These are phyloP conservation scores for Metschnikowia rubicola DNA, from an alignment of 805 yeast genomes.

Conservation along the genomic window DNA sequence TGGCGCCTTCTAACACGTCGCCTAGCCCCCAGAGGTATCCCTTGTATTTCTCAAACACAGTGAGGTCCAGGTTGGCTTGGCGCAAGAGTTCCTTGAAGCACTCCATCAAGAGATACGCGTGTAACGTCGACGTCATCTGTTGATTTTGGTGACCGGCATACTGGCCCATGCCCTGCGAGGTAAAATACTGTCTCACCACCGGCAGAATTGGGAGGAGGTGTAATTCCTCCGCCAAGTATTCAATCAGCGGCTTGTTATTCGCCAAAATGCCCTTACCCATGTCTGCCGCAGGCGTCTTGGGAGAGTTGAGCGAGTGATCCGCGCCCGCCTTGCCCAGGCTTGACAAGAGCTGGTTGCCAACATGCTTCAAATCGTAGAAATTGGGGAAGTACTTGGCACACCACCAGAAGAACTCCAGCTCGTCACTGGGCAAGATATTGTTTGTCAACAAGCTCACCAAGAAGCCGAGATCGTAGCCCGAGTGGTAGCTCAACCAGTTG, in stretches of 20 bases:
- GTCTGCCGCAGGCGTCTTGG: conserved; percentile 6
- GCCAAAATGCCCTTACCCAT: conserved; percentile 9
- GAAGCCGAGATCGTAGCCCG: conserved; percentile 93
- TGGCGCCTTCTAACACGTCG: conserved; percentile 14
- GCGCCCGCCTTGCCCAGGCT: neutral
- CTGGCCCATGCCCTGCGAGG: conserved; percentile 17
- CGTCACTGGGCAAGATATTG: conserved; percentile 73
- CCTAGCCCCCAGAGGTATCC: conserved; percentile 55
- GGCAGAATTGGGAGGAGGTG: conserved; percentile 59
- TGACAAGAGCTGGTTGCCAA: conserved; percentile 37
- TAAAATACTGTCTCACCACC: conserved; percentile 39
- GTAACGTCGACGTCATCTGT: conserved; percentile 49
- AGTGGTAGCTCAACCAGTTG: conserved; percentile 89
- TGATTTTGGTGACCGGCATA: conserved; percentile 23
- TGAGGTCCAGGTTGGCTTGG: conserved; percentile 22
- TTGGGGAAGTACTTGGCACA: conserved; percentile 72
- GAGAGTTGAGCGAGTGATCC: conserved; percentile 1
- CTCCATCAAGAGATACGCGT: conserved; percentile 62
- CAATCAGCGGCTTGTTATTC: conserved; percentile 47
- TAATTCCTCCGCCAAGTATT: conserved; percentile 66
- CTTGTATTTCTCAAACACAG: conserved; percentile 33
- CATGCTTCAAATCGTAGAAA: conserved; percentile 73
- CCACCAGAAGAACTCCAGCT: conserved; percentile 72
- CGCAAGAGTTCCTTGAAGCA: conserved; percentile 58
- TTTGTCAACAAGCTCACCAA: conserved; percentile 73